These are phyloP conservation scores for Colletotrichum paranaense DNA, from an alignment of 2,329 filamentous ascomycete species.

Conservation along the genomic window DNA sequence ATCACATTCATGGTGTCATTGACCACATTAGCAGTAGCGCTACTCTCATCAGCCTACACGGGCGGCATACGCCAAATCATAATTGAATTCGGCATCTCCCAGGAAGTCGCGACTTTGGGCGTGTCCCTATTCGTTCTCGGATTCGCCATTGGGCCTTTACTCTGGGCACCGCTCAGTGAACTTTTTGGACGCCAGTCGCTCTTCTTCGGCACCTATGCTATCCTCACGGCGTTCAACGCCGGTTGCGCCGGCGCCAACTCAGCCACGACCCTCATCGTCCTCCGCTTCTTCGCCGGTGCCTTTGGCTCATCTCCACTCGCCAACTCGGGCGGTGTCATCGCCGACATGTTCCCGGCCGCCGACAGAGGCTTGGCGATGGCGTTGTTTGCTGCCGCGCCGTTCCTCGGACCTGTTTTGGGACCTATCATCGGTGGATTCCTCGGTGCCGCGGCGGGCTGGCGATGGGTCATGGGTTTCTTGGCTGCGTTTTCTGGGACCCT, in stretches of 20 bases:
- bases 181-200: slow-evolving; percentile 69
- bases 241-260: slow-evolving; percentile 67
- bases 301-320: slow-evolving; percentile 72
- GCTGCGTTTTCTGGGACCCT: slow-evolving; percentile 61
- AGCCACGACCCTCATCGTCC: slow-evolving; percentile 67
- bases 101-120: slow-evolving; percentile 58
- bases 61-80: slow-evolving; percentile 64
- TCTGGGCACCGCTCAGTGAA: slow-evolving; percentile 74
- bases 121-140: slow-evolving; percentile 60
- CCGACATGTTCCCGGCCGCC: slow-evolving; percentile 66
- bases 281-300: slow-evolving; percentile 73
- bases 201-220: slow-evolving; percentile 66
- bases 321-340: slow-evolving; percentile 71
- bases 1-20: slow-evolving; percentile 69
- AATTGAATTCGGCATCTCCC: slow-evolving; percentile 57
- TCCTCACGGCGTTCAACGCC: slow-evolving; percentile 70
- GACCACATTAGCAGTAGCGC: slow-evolving; percentile 71
- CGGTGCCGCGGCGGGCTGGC: slow-evolving; percentile 72
- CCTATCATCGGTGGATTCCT: slow-evolving; percentile 77
- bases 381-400: slow-evolving; percentile 73
- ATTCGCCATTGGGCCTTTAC: slow-evolving; percentile 68
- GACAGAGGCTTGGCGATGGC: slow-evolving; percentile 69
- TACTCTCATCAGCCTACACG: slow-evolving; percentile 71
- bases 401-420: slow-evolving; percentile 71
- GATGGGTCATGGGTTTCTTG: slow-evolving; percentile 76